These are phyloP conservation scores for Xylaria venustula DNA, from an alignment of 495 filamentous ascomycete species.

Conservation along the genomic window DNA sequence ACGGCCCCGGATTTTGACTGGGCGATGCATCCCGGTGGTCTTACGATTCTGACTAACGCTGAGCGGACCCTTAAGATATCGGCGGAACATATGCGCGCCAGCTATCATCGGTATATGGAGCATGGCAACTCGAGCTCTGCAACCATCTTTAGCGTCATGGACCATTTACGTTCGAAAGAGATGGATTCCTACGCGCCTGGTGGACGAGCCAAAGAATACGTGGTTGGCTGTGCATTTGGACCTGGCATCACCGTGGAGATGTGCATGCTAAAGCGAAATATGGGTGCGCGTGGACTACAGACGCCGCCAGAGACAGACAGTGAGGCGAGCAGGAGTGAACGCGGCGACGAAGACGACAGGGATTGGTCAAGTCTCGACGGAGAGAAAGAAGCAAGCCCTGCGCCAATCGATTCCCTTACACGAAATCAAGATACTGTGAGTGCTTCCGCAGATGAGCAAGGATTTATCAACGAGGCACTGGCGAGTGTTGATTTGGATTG, in stretches of 20 bases:
- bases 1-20: slow-evolving; percentile 59
- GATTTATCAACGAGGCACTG: slow-evolving; percentile 43
- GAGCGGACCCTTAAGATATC: slow-evolving; percentile 53
- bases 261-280: slow-evolving; percentile 54
- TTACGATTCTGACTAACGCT: slow-evolving; percentile 61
- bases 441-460: slow-evolving; percentile 18
- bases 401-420: background rate
- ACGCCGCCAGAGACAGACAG: slow-evolving; percentile 49
- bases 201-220: slow-evolving; percentile 47
- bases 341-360: slow-evolving; percentile 28
- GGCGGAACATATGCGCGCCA: slow-evolving; percentile 58
- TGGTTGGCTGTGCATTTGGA: slow-evolving; percentile 65
- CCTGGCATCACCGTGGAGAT: slow-evolving; percentile 65
- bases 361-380: slow-evolving; percentile 24
- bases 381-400: slow-evolving; percentile 16
- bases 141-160: slow-evolving; percentile 60
- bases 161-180: slow-evolving; percentile 55
- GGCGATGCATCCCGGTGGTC: slow-evolving; percentile 67
- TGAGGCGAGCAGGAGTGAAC: slow-evolving; percentile 39
- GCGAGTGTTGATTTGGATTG: slow-evolving; percentile 46
- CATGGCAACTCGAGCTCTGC: slow-evolving; percentile 63
- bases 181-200: slow-evolving; percentile 51
- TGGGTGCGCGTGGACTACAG: slow-evolving; percentile 24
- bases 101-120: slow-evolving; percentile 61
- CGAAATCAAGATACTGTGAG: slow-evolving; percentile 13